Evolutionary conservation across 495 filamentous ascomycete species (phyloP), one percentile per base, ranked within the genome.

Genomic region (Xylaria cubensis): DNA sequence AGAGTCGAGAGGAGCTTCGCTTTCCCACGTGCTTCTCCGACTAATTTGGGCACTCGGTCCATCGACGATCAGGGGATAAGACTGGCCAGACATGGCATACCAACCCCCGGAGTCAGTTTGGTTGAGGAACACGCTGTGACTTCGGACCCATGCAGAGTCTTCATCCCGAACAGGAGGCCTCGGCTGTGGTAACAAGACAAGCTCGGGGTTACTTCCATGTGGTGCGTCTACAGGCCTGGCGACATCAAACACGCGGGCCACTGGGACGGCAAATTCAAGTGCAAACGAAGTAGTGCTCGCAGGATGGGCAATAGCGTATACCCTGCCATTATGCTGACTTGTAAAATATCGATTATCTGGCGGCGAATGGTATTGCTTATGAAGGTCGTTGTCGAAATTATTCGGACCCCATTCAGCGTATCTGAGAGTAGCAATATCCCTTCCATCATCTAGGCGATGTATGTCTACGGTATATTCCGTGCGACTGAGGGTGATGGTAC

Each of bases 361-460:
- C 12, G 93, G 93, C 4, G 81, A 81, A 29, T 83, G 84, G 75
- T 98, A 94, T 73, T 98, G 94, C 55, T 88, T 89, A 72, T 92
- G 89, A 19, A 99, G 90, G 80, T 99, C 96, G 68, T 88, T 88
- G 76, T 99, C 95, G 55, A 90, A 92, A 62, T 92, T 97, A 79
- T 99, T 99, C 12, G 95, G 93, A 0, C 90, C 91, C 96, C 96
- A 99, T 79, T 99, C 96, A 29, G 93, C 93, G 80, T 96, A 99
- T 72, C 89, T 97, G 71, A 99, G 88, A 0, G 93, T 97, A 76
- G 94, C 97, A 55, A 98, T 92, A 7, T 87, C 89, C 71, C 92
- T 90, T 0, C 90, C 90, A 3, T 92, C 93, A 72, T 88, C 85
- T n/a, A 86, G 87, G 67, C 92, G 92, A 66, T 94, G 90, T 56